Conservation (phyloP, 108 stramenopile genomes). For the Fragilaria crotonensis region DNA sequence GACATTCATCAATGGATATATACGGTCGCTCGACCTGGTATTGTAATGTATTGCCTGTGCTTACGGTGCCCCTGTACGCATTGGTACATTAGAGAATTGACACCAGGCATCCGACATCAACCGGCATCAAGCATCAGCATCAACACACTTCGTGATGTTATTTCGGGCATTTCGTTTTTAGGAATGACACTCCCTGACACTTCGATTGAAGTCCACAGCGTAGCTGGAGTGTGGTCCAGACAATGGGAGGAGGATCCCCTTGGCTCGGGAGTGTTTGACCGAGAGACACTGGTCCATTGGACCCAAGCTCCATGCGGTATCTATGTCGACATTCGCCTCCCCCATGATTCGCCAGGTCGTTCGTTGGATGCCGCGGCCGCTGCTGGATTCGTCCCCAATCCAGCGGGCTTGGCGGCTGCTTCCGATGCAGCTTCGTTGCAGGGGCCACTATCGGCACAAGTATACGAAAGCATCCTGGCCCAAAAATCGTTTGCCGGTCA, state of each 20-base stretch:
- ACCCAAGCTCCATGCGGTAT: slow-evolving; percentile 38
- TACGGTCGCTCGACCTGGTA: too few relatives aligned
- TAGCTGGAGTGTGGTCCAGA: slow-evolving; percentile 38
- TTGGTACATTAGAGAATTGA: too few relatives aligned
- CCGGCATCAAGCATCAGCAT: too few relatives aligned
- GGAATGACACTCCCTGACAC: neutral
- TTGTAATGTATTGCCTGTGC: too few relatives aligned
- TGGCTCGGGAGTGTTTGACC: slow-evolving; percentile 26
- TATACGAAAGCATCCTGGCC: slow-evolving; percentile 6
- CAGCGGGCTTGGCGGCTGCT: slow-evolving; percentile 17
- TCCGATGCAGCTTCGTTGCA: neutral
- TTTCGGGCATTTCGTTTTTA: too few relatives aligned
- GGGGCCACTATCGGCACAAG: neutral
- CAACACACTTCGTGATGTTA: too few relatives aligned
- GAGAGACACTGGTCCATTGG: slow-evolving; percentile 39
- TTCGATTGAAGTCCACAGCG: neutral
- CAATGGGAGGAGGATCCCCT: slow-evolving; percentile 43
- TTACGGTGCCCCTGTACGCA: too few relatives aligned
- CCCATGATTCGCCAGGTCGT: slow-evolving; percentile 19
- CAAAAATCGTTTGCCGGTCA: slow-evolving; percentile 44
- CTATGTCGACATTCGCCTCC: slow-evolving; percentile 40
- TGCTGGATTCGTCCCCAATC: slow-evolving; percentile 2
- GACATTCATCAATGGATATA: too few relatives aligned
- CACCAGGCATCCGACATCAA: too few relatives aligned
- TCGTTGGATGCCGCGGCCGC: neutral